phyloP scores from a whole-genome alignment of 2,329 filamentous ascomycete genomes.

The Alternaria triticimaculans region DNA sequence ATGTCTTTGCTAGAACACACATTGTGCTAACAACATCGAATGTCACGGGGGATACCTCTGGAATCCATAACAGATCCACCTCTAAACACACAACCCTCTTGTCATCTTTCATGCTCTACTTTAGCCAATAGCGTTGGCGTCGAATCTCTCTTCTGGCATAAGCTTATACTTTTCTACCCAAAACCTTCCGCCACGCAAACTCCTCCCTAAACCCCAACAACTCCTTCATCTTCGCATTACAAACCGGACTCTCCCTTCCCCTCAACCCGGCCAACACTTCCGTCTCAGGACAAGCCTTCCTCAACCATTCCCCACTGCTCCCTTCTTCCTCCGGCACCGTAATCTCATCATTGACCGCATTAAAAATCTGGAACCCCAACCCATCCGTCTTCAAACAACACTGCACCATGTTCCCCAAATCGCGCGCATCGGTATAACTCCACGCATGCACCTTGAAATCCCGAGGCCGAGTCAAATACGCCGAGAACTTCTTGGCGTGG shows the following conservation, averaged over 20 bases:
- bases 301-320: conserved; percentile 57
- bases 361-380: conserved; percentile 67
- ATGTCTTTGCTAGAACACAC: background rate
- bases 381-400: conserved; percentile 60
- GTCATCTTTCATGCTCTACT: background rate
- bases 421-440: conserved; percentile 66
- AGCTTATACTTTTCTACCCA: background rate
- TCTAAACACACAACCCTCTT: background rate
- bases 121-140: background rate
- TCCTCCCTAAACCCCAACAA: conserved; percentile 64
- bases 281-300: conserved; percentile 55
- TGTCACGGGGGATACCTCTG: background rate
- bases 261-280: conserved; percentile 61
- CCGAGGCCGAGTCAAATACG: conserved; percentile 56
- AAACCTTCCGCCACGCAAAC: conserved; percentile 57
- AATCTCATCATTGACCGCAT: conserved; percentile 67
- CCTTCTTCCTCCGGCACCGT: conserved; percentile 50
- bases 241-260: conserved; percentile 63
- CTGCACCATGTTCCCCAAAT: conserved; percentile 66
- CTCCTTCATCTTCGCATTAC: conserved; percentile 64
- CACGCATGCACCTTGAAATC: conserved; percentile 64
- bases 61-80: background rate
- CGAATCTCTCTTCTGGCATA: background rate
- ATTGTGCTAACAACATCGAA: background rate
- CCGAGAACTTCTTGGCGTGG: conserved; percentile 58